phyloP scores from a whole-genome alignment of 139 green algal species.

The Haematococcus sp. region DNA sequence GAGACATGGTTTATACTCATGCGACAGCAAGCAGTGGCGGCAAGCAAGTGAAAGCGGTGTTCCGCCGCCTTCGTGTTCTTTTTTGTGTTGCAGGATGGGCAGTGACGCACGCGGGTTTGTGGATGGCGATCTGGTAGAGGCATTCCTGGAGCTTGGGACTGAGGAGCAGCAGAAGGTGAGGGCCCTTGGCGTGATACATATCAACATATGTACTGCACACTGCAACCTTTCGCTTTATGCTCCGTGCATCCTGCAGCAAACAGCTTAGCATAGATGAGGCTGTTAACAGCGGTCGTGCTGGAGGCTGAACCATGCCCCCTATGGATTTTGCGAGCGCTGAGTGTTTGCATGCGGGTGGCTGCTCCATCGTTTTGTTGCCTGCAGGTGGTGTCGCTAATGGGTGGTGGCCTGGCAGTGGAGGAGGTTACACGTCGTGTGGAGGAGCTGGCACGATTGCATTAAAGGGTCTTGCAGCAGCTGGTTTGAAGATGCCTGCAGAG shows the following conservation, averaged over 20 bases:
- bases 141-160: conserved; percentile 82
- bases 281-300: too few relatives aligned
- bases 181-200: too few relatives aligned
- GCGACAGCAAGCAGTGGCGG: too few relatives aligned
- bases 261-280: too few relatives aligned
- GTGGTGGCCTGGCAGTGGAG: conserved; percentile 36
- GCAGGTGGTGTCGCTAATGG: conserved; percentile 43
- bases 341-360: background rate
- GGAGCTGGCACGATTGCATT: conserved; percentile 74
- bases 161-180: conserved; percentile 21
- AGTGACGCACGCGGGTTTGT: conserved; percentile 69
- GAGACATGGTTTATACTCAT: too few relatives aligned
- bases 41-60: too few relatives aligned
- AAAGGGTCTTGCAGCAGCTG: background rate
- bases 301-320: too few relatives aligned
- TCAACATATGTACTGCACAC: too few relatives aligned
- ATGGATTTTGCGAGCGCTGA: too few relatives aligned
- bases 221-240: too few relatives aligned
- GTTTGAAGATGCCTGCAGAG: background rate
- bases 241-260: too few relatives aligned
- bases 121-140: conserved; percentile 95
- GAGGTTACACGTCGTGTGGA: conserved; percentile 61
- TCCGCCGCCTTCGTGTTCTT: too few relatives aligned
- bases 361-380: conserved; percentile 7
- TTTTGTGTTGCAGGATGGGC: background rate